Evolutionary conservation across 2,329 filamentous ascomycete genomes (phyloP).

Genomic region (Phialophora macrospora): DNA sequence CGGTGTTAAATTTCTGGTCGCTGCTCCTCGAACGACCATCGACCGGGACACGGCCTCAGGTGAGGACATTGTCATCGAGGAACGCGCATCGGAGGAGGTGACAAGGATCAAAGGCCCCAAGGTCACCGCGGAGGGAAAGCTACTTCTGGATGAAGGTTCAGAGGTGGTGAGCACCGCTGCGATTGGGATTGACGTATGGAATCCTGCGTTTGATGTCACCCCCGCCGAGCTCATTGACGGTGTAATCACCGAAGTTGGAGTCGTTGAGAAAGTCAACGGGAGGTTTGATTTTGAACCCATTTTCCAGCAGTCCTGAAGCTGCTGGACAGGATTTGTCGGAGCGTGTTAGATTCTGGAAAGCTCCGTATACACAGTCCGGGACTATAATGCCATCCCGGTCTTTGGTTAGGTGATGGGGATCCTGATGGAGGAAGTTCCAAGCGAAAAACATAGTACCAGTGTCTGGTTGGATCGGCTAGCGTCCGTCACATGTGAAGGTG

Average conservation of each 20-base stretch:
- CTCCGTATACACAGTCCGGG: not conserved
- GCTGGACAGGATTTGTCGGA: not conserved
- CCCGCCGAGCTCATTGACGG: constrained; percentile 87
- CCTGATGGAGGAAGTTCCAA: not conserved
- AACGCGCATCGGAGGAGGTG: constrained; percentile 79
- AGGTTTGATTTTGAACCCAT: constrained; percentile 64
- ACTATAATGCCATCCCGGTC: not conserved
- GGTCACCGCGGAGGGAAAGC: constrained; percentile 66
- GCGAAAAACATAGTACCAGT: not conserved
- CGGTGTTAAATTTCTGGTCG: constrained; percentile 91
- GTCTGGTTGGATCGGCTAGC: not conserved
- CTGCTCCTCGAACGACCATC: constrained; percentile 91
- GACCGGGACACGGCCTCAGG: constrained; percentile 81
- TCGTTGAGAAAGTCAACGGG: constrained; percentile 76
- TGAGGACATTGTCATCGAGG: constrained; percentile 83
- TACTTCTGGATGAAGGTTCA: constrained; percentile 61
- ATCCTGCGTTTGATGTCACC: constrained; percentile 95
- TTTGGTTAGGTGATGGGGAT: not conserved
- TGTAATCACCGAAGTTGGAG: constrained; percentile 89
- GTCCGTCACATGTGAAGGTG: constrained; percentile 39
- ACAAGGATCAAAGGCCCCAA: constrained; percentile 81
- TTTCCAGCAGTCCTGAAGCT: constrained; percentile 41
- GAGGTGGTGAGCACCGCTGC: constrained; percentile 80
- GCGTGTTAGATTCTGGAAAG: not conserved
- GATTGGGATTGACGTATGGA: constrained; percentile 83